Conservation (phyloP, 1,284 basidiomycete species). For the Moesziomyces antarcticus region DNA sequence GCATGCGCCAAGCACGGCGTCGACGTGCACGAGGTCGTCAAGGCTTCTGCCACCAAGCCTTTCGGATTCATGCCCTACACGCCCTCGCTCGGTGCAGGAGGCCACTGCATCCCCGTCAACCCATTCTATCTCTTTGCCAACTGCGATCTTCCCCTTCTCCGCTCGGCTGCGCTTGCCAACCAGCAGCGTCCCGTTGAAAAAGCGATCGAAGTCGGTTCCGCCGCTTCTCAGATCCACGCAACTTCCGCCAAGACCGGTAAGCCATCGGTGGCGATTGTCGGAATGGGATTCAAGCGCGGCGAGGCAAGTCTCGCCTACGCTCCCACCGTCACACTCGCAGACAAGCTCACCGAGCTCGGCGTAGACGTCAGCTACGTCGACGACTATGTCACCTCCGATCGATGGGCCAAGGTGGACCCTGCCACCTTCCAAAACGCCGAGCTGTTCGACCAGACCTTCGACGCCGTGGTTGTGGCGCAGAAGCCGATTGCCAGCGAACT, state of each 20-base stretch:
- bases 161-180: slow-evolving; percentile 20
- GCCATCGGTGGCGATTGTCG: slow-evolving; percentile 15
- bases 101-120: slow-evolving; percentile 42
- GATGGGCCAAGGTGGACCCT: slow-evolving; percentile 17
- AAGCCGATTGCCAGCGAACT: slow-evolving; percentile 24
- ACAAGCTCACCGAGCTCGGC: slow-evolving; percentile 22
- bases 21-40: slow-evolving; percentile 34
- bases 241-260: neutral
- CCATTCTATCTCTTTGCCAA: slow-evolving; percentile 38
- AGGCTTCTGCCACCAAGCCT: slow-evolving; percentile 32
- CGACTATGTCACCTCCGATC: slow-evolving; percentile 26
- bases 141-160: slow-evolving; percentile 32
- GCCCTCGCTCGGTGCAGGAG: slow-evolving; percentile 32
- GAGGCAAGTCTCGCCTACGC: slow-evolving; percentile 32
- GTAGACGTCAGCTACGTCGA: slow-evolving; percentile 33
- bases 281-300: slow-evolving; percentile 41
- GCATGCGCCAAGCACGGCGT: slow-evolving; percentile 31
- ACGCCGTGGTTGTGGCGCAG: slow-evolving; percentile 29
- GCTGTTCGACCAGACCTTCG: slow-evolving; percentile 12
- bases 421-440: slow-evolving; percentile 7
- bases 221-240: slow-evolving; percentile 5
- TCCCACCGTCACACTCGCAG: slow-evolving; percentile 31
- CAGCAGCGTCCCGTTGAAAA: slow-evolving; percentile 19
- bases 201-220: slow-evolving; percentile 13
- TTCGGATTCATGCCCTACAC: slow-evolving; percentile 40